A percentile compares a stretch with the other conserved stretches of the same genome.
Conservation (phyloP, 1,284 basidiomycete species). For the Leccinum subspadiceum region DNA sequence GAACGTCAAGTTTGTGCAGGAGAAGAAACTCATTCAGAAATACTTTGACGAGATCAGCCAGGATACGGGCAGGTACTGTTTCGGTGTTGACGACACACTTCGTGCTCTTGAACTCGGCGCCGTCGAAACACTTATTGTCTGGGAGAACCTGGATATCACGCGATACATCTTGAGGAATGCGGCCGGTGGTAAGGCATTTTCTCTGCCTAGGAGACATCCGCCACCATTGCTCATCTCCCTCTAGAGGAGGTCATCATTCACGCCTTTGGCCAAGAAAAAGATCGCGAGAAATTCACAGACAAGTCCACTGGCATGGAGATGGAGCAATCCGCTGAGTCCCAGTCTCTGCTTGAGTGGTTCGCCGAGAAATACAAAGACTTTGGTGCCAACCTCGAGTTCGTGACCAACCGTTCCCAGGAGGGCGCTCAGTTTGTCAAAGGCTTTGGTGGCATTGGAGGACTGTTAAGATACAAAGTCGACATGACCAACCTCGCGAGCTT, state of each 20-base stretch:
- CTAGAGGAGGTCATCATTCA: constrained; percentile 83
- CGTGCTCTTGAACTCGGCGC: constrained; percentile 97
- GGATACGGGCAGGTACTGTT: constrained; percentile 97
- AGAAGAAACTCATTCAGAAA: constrained; percentile 95
- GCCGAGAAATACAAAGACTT: constrained; percentile 98
- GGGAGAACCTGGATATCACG: constrained; percentile 93
- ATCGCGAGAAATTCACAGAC: constrained; percentile 93
- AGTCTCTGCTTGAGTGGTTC: constrained; percentile 94
- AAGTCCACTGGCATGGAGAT: constrained; percentile 94
- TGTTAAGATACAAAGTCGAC: constrained; percentile 95
- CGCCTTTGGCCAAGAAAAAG: constrained; percentile 82
- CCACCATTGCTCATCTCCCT: not conserved
- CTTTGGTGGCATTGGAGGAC: constrained; percentile 96
- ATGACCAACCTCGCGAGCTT: constrained; percentile 79
- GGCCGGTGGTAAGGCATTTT: constrained; percentile 64
- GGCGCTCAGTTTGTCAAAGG: constrained; percentile 99
- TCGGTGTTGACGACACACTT: constrained; percentile 96
- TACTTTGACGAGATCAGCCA: constrained; percentile 99
- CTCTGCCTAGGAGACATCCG: not conserved
- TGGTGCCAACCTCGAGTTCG: constrained; percentile 91
- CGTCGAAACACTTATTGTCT: constrained; percentile 96
- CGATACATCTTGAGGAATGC: constrained; percentile 87
- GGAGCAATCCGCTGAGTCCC: constrained; percentile 82
- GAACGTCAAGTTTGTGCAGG: constrained; percentile 99
- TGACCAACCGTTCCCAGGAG: constrained; percentile 91